Conservation (phyloP, 306 rosid genomes). For the Citrullus amarus region DNA sequence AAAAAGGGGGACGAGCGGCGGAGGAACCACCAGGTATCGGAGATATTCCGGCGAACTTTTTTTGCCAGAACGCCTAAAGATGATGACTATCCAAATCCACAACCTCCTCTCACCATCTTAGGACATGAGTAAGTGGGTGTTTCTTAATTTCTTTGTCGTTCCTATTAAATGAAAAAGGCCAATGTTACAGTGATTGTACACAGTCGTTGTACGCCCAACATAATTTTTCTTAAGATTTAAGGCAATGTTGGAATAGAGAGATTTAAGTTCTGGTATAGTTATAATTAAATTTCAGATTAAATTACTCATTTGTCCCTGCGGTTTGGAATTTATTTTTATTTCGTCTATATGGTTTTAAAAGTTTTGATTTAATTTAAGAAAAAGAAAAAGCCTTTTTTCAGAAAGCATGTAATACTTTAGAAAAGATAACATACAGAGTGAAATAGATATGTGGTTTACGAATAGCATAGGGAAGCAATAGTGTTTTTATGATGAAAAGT, state of each 20-base stretch:
- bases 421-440: not conserved
- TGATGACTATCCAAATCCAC: conserved; percentile 26
- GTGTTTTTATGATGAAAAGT: not conserved
- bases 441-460: not conserved
- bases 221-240: not conserved
- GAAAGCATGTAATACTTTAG: not conserved
- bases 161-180: not conserved
- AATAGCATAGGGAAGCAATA: not conserved
- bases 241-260: not conserved
- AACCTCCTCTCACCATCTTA: conserved; percentile 44
- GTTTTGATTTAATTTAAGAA: not conserved
- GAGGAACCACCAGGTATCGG: conserved; percentile 65
- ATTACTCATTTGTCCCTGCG: not conserved
- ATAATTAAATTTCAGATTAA: not conserved
- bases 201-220: not conserved
- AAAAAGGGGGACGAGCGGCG: conserved; percentile 70
- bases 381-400: not conserved
- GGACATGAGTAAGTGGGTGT: conserved; percentile 77
- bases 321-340: not conserved
- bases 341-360: too few relatives aligned
- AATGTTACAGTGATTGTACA: not conserved
- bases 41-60: conserved; percentile 62
- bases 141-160: not conserved
- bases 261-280: not conserved
- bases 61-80: conserved; percentile 37